Percentiles rank a stretch among this genome's conserved stretches.
Conservation (phyloP, 805 yeast genomes). For the Wickerhamiella vanderwaltii region DNA sequence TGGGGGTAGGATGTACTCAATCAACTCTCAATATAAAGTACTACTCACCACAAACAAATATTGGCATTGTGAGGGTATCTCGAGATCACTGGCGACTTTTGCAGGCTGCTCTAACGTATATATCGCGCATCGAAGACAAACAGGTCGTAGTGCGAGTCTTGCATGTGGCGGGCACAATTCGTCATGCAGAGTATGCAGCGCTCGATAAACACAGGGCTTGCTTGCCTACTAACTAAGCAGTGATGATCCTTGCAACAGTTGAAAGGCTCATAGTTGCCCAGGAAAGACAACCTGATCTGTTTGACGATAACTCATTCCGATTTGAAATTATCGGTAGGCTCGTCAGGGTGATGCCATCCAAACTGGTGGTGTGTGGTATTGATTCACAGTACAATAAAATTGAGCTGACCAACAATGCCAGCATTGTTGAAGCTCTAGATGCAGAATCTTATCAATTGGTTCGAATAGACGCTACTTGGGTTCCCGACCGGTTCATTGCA, state of each 20-base stretch:
- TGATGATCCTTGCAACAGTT: not conserved
- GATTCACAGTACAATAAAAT: not conserved
- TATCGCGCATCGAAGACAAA: slow-evolving; percentile 36
- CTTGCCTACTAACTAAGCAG: not conserved
- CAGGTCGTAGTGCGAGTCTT: slow-evolving; percentile 46
- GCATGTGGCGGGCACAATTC: slow-evolving; percentile 77
- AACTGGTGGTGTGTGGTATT: not conserved
- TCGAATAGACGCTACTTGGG: not conserved
- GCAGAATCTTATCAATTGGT: not conserved
- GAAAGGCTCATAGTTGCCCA: not conserved
- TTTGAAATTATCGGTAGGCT: slow-evolving; percentile 1
- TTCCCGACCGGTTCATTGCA: not conserved
- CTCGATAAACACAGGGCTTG: slow-evolving; percentile 32
- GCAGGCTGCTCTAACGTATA: slow-evolving; percentile 46
- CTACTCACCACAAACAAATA: slow-evolving; percentile 66
- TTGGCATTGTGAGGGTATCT: slow-evolving; percentile 72
- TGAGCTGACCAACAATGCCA: not conserved
- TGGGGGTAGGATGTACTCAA: slow-evolving; percentile 55
- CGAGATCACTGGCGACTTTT: slow-evolving; percentile 51
- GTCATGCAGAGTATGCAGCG: slow-evolving; percentile 64
- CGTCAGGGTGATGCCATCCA: not conserved
- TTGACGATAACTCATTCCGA: not conserved
- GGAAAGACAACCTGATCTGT: not conserved
- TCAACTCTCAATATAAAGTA: slow-evolving; percentile 56
- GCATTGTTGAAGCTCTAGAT: not conserved